phyloP scores from a whole-genome alignment of 2,329 filamentous ascomycete species.

The Rasamsonia emersonii region DNA sequence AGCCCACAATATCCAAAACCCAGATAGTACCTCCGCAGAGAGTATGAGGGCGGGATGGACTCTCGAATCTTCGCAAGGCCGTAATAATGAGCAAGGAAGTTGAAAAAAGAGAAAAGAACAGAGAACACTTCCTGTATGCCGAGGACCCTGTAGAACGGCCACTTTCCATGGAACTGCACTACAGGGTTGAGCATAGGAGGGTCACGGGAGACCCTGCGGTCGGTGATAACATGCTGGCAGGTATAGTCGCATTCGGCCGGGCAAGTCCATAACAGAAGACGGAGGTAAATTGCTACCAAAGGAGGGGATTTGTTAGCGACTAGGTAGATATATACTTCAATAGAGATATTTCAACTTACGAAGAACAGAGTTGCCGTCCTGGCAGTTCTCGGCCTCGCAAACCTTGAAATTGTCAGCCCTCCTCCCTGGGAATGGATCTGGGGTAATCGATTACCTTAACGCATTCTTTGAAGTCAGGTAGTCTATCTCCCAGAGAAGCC shows the following conservation, averaged over 20 bases:
- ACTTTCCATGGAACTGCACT: constrained; percentile 96
- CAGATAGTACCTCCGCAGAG: constrained; percentile 72
- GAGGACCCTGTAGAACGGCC: constrained; percentile 85
- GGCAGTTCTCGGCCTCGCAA: constrained; percentile 74
- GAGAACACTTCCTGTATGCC: constrained; percentile 94
- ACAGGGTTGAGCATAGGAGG: constrained; percentile 58
- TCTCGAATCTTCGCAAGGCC: constrained; percentile 65
- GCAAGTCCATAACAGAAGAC: constrained; percentile 86
- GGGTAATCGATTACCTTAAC: constrained; percentile 53
- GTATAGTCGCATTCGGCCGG: constrained; percentile 93
- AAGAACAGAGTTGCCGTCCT: constrained; percentile 55
- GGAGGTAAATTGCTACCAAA: constrained; percentile 68
- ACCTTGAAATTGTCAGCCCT: constrained; percentile 45
- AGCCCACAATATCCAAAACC: constrained; percentile 72
- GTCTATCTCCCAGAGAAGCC: constrained; percentile 73
- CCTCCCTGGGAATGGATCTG: not conserved
- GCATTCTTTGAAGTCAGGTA: constrained; percentile 82
- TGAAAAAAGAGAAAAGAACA: constrained; percentile 86
- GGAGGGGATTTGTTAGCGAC: no score
- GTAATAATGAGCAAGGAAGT: constrained; percentile 74
- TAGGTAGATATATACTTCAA: no score
- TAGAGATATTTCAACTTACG: constrained; percentile 55
- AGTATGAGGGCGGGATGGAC: constrained; percentile 62
- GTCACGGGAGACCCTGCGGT: constrained; percentile 56
- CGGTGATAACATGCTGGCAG: constrained; percentile 88